Base-by-base conservation (phyloP, 192 early-diverging fungal genomes). In the Mycoemilia scoparia region DNA sequence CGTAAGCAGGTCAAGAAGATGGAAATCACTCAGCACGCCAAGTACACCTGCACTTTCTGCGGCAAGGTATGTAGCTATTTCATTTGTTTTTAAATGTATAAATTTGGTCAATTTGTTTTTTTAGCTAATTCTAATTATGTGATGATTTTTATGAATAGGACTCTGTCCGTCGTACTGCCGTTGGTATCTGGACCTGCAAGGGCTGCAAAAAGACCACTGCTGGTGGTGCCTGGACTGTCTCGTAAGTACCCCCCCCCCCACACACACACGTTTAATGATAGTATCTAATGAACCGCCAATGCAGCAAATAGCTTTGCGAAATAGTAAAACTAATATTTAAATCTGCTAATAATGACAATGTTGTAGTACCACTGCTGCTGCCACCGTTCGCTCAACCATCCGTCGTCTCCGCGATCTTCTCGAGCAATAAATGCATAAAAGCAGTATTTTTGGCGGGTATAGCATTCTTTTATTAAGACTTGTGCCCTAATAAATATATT, bases 31-130 rank as follows among this genome's bases (percentile, higher is more conserved):
- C 93, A 98, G 72, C 93, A 98, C 73, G 71, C 79, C 63, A 87
- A 87, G 71, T 98, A 98, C 84, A 92, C 85, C 49, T 98, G 93
- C 74, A 79, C 87, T 52, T 98, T 98, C 89, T 98, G 93, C 71
- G 91, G 93, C 48, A 90, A 90, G n/a, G n/a, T n/a, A n/a, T n/a
- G n/a, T n/a, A n/a, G n/a, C n/a, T n/a, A n/a, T 66, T n/a, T 35
- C 24, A 17, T 16, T 25, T 20, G 17, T 18, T n/a, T 35, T 14
- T 6, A 37, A 9, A 13, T 10, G 13, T 57, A 12, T 25, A 21
- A 13, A 7, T 24, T 51, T 7, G 10, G 16, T 24, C 39, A 13
- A n/a, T 24, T 12, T 21, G 20, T 45, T 18, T 20, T 24, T 15
- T 15, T 24, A 29, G 23, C 11, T 51, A 20, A 20, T n/a, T 1